Base-by-base conservation (phyloP, 1,284 basidiomycete species). In the Apiotrichum brassicae region DNA sequence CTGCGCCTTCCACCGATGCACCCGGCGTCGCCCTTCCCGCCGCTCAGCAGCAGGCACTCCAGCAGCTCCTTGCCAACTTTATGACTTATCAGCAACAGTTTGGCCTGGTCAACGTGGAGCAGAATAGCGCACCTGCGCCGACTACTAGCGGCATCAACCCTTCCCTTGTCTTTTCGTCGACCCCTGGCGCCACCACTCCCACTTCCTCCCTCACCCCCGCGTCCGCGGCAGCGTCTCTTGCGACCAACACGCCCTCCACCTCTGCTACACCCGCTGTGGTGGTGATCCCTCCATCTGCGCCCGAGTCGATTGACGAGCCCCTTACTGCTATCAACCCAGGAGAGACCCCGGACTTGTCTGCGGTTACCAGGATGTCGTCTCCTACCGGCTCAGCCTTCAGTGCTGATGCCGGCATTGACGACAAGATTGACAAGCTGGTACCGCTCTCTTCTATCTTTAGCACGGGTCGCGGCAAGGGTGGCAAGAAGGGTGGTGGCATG, bases 401-500 rank as follows among this genome's bases (percentile, higher is more conserved):
- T n/a, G 18, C 4, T 12, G 64, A 65, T 43, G 56, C 59, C 35
- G 28, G 28, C 9, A 44, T 68, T 52, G 65, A 68, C 39, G 44
- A 48, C 23, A 63, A 63, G 51, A 61, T 70, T 38, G 67, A 68
- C 24, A 53, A 61, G 42, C 61, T 72, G n/a, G 60, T 65, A 9
- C 71, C 72, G 2, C 57, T 68, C 26, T 59, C 65, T 9, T 59
- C 64, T 25, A 72, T 74, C 58, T 74, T 74, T 49, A 66, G 65
- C 22, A 68, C 70, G 5, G 69, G 69, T 23, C 68, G 68, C 44
- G 72, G 72, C 30, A 74, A 74, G 57, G 72, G 72, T 18, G 72
- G 72, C 22, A 74, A 74, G 55, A 74, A 74, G 57, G 72, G 72
- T 23, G 72, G 72, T 24, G 72, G 72, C 32, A 62, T 75, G 62